Percentiles rank a stretch among this genome's conserved stretches.
Conservation (phyloP, 306 rosid species). For the Vicia villosa region DNA sequence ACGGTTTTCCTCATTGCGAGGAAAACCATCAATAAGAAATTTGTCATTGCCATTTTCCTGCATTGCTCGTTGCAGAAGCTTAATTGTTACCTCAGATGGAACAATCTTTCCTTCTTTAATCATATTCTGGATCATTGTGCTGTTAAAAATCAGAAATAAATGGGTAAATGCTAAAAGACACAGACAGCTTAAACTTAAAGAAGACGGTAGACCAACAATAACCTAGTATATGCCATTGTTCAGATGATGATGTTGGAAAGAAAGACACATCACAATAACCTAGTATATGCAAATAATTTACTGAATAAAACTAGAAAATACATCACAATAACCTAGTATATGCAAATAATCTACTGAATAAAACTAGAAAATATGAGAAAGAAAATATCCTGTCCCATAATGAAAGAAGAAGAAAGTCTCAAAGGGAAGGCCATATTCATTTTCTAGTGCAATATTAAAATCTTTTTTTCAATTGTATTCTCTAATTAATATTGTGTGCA, state of each 20-base stretch:
- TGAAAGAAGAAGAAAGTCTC: neutral
- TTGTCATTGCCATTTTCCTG: slow-evolving; percentile 73
- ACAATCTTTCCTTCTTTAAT: slow-evolving; percentile 95
- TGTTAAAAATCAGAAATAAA: slow-evolving; percentile 45
- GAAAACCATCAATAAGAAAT: slow-evolving; percentile 98
- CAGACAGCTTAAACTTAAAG: slow-evolving; percentile 26
- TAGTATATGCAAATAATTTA: neutral
- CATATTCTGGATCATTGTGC: slow-evolving; percentile 97
- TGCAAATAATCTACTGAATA: neutral
- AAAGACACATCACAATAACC: neutral
- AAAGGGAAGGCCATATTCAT: neutral
- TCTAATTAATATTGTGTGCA: too few species aligned
- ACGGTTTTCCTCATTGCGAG: slow-evolving; percentile 99
- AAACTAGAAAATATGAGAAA: neutral
- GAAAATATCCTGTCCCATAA: too few species aligned
- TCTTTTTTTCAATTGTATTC: too few species aligned
- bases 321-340: neutral
- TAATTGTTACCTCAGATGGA: slow-evolving; percentile 92
- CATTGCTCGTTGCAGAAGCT: slow-evolving; percentile 88
- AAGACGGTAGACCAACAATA: slow-evolving; percentile 15
- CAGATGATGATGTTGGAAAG: neutral
- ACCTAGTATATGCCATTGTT: neutral
- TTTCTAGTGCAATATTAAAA: too few species aligned
- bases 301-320: neutral
- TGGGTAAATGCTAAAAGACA: slow-evolving; percentile 9